These are phyloP conservation scores for Diaporthe sp. DNA, from an alignment of 2,329 filamentous ascomycete species.

Conservation along the genomic window DNA sequence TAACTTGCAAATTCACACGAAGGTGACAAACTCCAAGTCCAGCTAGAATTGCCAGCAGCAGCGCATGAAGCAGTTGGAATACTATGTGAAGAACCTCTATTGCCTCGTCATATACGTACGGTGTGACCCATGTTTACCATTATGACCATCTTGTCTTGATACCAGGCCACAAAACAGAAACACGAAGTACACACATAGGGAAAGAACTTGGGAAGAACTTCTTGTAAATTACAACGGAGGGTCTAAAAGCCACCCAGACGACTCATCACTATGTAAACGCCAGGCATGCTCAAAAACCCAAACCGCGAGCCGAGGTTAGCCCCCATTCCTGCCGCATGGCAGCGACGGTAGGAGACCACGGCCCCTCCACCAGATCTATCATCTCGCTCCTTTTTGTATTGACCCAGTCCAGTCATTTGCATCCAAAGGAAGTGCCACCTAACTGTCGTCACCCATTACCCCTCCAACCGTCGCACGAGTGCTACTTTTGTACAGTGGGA, in stretches of 20 bases:
- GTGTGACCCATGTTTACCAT: conserved; percentile 1
- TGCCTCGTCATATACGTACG: not conserved
- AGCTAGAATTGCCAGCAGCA: not conserved
- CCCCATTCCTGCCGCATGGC: conserved; percentile 21
- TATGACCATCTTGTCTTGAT: not conserved
- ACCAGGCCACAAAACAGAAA: conserved; percentile 2
- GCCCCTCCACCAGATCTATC: conserved; percentile 45
- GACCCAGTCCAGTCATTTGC: conserved; percentile 44
- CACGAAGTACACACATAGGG: not conserved
- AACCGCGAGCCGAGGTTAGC: conserved; percentile 34
- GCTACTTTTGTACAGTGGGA: conserved; percentile 48
- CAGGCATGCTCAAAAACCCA: conserved; percentile 40
- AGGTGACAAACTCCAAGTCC: no score
- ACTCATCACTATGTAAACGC: conserved; percentile 39
- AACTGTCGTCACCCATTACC: conserved; percentile 47
- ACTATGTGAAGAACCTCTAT: conserved; percentile 21
- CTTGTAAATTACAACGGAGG: conserved; percentile 42
- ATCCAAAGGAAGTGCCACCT: conserved; percentile 40
- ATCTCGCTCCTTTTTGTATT: conserved; percentile 40
- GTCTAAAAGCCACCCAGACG: conserved; percentile 41
- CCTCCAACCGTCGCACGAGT: conserved; percentile 53
- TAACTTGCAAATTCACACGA: not conserved
- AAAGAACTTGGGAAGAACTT: conserved; percentile 33
- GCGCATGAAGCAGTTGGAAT: not conserved
- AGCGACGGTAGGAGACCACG: conserved; percentile 47